Base-by-base conservation (phyloP, 805 yeast species). In the Cyberlindnera euphorbiiphila region DNA sequence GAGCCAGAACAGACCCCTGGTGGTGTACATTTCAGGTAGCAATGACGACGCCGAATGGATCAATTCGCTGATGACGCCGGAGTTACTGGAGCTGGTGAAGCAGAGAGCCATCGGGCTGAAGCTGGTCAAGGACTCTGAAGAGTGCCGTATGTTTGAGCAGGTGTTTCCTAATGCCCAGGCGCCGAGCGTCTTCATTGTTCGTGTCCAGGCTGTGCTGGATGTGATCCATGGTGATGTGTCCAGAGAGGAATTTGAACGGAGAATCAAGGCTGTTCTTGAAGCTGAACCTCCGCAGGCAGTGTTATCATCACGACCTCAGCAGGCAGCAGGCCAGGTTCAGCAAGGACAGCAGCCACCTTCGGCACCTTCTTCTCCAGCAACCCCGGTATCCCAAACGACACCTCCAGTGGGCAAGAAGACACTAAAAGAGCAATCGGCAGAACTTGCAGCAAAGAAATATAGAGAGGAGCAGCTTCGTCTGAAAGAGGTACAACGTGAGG, bases 131-230 rank as follows among this genome's bases (percentile, higher is more conserved):
- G 69, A 60, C 4, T 59, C 78, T 2, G 49, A 52, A 1, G 75
- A 76, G 42, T 77, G 65, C 42, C 50, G 43, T 1, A 62, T 63
- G 46, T 78, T 82, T 49, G 61, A 67, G 24, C 78, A 76, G 43
- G 61, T 81, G n/a, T 79, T 78, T 45, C 77, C 77, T 3, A 59
- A 65, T 13, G 61, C 69, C 7, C 51, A 49, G 1, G 65, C 69
- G 4, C 89, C 89, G 2, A 69, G 84, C 44, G 60, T 81, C 17
- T 70, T 74, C 50, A 60, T 81, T 11, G 65, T 84, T n/a, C 60
- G 56, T 23, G 59, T 64, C 9, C 77, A 81, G 6, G 54, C 61
- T 26, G 62, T 78, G 5, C 43, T 72, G 23, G 76, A 69, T 31
- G 48, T 65, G 3, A 58, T 77, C 9, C 57, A 60, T 8, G 67